Evolutionary conservation across 495 filamentous ascomycete genomes (phyloP), one percentile per base, ranked within the genome.

Genomic region (Tuber borchii): DNA sequence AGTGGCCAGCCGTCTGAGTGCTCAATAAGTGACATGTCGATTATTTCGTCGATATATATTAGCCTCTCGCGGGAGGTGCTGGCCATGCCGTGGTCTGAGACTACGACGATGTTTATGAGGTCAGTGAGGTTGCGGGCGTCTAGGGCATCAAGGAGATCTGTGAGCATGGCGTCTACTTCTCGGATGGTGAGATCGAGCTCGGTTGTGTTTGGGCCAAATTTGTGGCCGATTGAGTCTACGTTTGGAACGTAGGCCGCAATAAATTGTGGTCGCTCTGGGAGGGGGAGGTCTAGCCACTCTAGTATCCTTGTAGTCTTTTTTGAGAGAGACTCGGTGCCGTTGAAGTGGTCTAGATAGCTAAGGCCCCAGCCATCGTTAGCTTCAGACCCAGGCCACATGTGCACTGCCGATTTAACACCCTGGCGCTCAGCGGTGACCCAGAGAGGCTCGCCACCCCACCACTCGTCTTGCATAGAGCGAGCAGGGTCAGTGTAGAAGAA

Each of bases 381-480:
- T 84, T 98, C 96, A 31, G 91, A 94, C 4, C 96, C 95, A 0
- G 96, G 95, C 95, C 95, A 99, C 95, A 99, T 99, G 82, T 98
- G 96, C 42, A 98, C 90, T 22, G 93, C 96, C 43, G 89, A 89
- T 73, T 86, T 88, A 71, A 97, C 85, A 9, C 90, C 90, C 73
- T 90, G 88, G 46, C 90, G 89, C 82, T 97, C 94, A 10, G 95
- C 94, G 0, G 95, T 95, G 46, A 91, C 90, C 95, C 95, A 99
- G 65, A 99, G 85, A 0, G 95, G 95, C 80, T 97, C 94, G 0
- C 93, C 94, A 6, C 85, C 87, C 95, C 96, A 99, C 96, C 96
- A 99, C 79, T 94, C 91, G 0, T 91, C 85, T 73, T 93, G 88
- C 85, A 97, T 88, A 78, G 91, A 93, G 71, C 88, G 85, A 3